phyloP scores from a whole-genome alignment of 768 basidiomycete species.

The Psilocybe tampanensis region DNA sequence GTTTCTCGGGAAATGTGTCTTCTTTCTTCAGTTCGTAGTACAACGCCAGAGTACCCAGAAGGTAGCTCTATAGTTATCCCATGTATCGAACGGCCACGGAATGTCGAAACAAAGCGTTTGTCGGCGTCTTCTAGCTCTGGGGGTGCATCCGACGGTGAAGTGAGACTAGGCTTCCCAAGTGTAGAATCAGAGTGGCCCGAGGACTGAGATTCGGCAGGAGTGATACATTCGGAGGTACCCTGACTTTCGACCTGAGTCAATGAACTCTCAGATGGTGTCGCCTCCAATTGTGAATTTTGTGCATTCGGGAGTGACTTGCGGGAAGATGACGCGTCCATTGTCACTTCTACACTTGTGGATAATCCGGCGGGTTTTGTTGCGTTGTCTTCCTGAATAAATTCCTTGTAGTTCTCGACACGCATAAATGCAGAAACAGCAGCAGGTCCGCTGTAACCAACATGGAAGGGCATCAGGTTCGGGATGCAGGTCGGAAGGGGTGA shows the following conservation, averaged over 20 bases:
- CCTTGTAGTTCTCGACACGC: constrained; percentile 43
- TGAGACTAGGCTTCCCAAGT: not conserved
- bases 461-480: constrained; percentile 85
- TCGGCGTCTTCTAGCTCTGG: constrained; percentile 23
- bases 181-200: not conserved
- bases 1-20: constrained; percentile 7
- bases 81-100: constrained; percentile 76
- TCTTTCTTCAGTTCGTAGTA: constrained; percentile 44
- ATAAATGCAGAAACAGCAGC: constrained; percentile 80
- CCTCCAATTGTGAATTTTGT: not conserved
- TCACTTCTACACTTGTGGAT: not conserved
- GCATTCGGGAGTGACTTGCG: not conserved
- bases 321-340: not conserved
- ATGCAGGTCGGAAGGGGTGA: constrained; percentile 38
- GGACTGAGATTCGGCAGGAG: constrained; percentile 10
- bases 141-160: constrained; percentile 1
- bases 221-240: constrained; percentile 8
- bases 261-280: not conserved
- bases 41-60: constrained; percentile 65
- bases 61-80: constrained; percentile 66
- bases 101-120: constrained; percentile 59
- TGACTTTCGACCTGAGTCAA: constrained; percentile 9
- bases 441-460: constrained; percentile 67
- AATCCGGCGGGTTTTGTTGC: not conserved
- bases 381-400: not conserved